Conservation (phyloP, 2,329 filamentous ascomycete genomes). For the Fusarium subglutinans region DNA sequence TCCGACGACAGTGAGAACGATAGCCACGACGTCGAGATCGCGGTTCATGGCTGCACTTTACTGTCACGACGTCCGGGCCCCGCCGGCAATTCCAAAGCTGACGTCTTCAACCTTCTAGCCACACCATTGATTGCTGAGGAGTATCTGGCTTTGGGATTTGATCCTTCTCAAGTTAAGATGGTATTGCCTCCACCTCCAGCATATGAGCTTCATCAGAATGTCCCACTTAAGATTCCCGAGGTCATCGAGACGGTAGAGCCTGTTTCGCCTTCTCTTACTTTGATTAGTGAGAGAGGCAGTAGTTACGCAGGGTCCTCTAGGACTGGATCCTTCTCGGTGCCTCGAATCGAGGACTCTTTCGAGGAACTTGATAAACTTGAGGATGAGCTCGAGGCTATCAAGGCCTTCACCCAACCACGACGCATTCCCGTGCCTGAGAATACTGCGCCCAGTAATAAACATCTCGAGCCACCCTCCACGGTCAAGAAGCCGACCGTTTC, state of each 20-base stretch:
- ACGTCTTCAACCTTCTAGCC: constrained; percentile 59
- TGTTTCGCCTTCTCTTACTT: constrained; percentile 47
- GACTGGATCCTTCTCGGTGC: constrained; percentile 47
- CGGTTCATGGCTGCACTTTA: constrained; percentile 63
- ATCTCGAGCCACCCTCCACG: constrained; percentile 31
- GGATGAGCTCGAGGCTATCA: constrained; percentile 67
- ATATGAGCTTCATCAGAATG: constrained; percentile 31
- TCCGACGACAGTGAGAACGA: constrained; percentile 15
- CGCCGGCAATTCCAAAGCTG: constrained; percentile 41
- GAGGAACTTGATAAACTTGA: constrained; percentile 70
- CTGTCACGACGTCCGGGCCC: constrained; percentile 50
- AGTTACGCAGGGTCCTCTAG: constrained; percentile 49
- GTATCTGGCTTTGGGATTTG: constrained; percentile 27
- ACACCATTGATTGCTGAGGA: constrained; percentile 51
- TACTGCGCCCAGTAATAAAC: constrained; percentile 5
- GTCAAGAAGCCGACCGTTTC: constrained; percentile 14
- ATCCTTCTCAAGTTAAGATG: constrained; percentile 35
- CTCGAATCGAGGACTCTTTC: constrained; percentile 71
- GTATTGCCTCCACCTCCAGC: constrained; percentile 39
- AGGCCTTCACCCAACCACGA: constrained; percentile 49
- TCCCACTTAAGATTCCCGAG: constrained; percentile 45
- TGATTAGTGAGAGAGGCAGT: constrained; percentile 44
- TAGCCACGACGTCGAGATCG: constrained; percentile 36
- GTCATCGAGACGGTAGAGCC: constrained; percentile 45
- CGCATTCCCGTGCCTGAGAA: constrained; percentile 46